Percentiles rank a stretch among this genome's conserved stretches.
These are phyloP conservation scores for Eucalyptus cladocalyx DNA, from an alignment of 345 rosid species.

Conservation along the genomic window DNA sequence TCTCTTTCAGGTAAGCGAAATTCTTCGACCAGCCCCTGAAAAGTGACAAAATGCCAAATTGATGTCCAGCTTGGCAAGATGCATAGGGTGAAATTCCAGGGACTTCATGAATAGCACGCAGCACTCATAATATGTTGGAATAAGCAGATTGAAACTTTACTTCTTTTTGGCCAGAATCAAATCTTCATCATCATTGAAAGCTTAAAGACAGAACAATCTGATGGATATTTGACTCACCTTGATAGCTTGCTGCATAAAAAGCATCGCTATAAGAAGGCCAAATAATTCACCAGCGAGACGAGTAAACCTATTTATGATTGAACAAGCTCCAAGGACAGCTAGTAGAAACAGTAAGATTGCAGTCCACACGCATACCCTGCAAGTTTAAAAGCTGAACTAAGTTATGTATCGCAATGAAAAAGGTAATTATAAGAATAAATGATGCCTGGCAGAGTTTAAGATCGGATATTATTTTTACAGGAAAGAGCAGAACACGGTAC, in stretches of 20 bases:
- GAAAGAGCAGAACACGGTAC: constrained; percentile 17
- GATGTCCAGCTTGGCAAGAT: neutral
- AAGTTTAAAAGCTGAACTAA: neutral
- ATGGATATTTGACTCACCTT: constrained; percentile 23
- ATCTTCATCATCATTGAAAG: neutral
- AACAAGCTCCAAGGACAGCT: constrained; percentile 84
- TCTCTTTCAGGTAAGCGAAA: constrained; percentile 73
- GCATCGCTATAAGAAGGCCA: constrained; percentile 91
- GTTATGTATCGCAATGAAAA: neutral
- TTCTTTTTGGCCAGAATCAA: neutral
- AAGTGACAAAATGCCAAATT: neutral
- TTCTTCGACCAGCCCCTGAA: constrained; percentile 80
- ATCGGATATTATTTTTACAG: neutral
- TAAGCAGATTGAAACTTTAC: neutral
- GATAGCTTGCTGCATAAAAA: constrained; percentile 91
- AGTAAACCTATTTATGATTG: constrained; percentile 89
- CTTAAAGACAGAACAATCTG: neutral
- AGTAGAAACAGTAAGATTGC: constrained; percentile 75
- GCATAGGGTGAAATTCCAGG: neutral
- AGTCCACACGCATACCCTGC: constrained; percentile 96
- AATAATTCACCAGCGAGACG: constrained; percentile 89
- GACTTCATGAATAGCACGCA: neutral
- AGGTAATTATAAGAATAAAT: neutral
- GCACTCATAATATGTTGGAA: neutral
- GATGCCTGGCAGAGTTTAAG: neutral